phyloP scores from a whole-genome alignment of 441 rosid species.

The Pelargonium cotyledonis region DNA sequence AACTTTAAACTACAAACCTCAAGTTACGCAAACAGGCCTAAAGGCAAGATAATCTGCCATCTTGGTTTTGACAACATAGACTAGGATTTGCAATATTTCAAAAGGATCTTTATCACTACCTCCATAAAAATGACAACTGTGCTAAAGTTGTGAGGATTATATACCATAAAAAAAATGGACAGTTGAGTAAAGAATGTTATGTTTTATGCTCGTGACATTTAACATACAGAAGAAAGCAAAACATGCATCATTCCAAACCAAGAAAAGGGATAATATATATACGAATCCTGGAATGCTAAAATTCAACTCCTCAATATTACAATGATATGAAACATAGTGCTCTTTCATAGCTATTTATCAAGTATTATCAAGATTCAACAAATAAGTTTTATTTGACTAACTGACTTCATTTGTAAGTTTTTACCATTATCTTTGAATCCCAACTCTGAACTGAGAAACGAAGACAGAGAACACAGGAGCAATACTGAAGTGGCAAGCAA shows the following conservation, averaged over 20 bases:
- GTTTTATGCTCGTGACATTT: background rate
- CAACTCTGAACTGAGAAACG: background rate
- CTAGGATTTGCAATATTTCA: background rate
- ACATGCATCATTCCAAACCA: background rate
- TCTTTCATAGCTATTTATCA: background rate
- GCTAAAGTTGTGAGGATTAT: background rate
- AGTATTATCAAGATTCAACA: background rate
- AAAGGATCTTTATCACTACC: background rate
- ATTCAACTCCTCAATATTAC: background rate
- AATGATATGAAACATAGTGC: background rate
- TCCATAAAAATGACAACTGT: background rate
- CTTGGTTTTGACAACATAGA: background rate
- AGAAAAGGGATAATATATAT: background rate
- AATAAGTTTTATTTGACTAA: background rate
- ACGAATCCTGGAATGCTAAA: background rate
- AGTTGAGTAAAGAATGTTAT: background rate
- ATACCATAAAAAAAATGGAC: background rate
- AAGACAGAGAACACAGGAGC: background rate
- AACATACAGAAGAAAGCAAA: background rate
- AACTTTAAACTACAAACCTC: too few species aligned
- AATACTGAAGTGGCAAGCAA: background rate
- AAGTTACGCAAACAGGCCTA: too few species aligned
- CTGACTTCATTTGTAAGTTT: background rate
- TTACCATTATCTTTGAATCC: background rate
- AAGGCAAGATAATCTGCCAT: too few species aligned